These are phyloP conservation scores for Erythrophleum ivorense DNA, from an alignment of 331 rosid species.

Conservation along the genomic window DNA sequence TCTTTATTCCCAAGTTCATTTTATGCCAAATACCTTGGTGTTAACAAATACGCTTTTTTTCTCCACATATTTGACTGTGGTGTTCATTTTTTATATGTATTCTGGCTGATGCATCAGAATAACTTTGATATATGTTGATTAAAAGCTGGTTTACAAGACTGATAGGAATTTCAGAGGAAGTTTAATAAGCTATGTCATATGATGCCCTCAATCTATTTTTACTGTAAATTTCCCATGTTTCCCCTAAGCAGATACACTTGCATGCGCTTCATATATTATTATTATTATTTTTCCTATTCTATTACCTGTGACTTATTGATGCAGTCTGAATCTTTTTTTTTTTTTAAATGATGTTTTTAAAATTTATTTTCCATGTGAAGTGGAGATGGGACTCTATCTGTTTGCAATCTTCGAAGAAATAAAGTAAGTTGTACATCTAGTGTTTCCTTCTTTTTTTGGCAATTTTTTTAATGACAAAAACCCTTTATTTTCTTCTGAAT, in stretches of 20 bases:
- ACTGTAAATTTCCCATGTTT: background rate
- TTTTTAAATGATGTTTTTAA: background rate
- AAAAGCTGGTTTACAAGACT: background rate
- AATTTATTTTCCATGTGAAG: constrained; percentile 51
- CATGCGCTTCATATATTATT: constrained; percentile 10
- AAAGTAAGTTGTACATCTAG: constrained; percentile 55
- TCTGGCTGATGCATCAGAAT: background rate
- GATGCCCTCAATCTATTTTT: background rate
- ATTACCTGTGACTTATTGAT: constrained; percentile 17
- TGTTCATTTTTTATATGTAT: background rate
- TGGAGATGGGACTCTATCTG: constrained; percentile 96
- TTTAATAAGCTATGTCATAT: background rate
- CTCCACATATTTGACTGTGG: constrained; percentile 15
- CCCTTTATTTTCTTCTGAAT: constrained; percentile 8
- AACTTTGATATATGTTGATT: background rate
- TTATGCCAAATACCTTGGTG: background rate
- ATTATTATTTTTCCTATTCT: background rate
- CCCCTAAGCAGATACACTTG: background rate
- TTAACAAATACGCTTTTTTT: background rate
- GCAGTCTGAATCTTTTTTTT: constrained; percentile 9
- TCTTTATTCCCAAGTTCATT: too few species aligned
- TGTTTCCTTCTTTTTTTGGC: background rate
- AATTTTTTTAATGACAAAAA: constrained; percentile 7
- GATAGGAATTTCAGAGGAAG: background rate
- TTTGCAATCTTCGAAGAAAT: constrained; percentile 84